Conservation (phyloP, 139 green algal species). For the Monoraphidium neglectum region DNA sequence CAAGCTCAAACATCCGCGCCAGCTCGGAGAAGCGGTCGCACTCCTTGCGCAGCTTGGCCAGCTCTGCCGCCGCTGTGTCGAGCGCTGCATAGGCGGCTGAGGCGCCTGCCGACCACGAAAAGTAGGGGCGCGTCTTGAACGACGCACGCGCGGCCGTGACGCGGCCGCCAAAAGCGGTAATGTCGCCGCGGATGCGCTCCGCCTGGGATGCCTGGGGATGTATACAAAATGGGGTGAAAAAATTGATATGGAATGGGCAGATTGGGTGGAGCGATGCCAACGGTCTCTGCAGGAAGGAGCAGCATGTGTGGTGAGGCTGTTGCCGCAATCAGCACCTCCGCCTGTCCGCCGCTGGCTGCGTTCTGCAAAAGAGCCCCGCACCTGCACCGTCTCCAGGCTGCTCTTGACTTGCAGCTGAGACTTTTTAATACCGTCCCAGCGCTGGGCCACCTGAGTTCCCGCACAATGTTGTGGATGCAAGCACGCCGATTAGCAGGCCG, state of each 20-base stretch:
- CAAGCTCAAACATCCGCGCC: slow-evolving; percentile 86
- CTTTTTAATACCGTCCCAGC: slow-evolving; percentile 79
- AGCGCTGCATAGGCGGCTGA: slow-evolving; percentile 65
- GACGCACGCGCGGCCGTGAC: slow-evolving; percentile 52
- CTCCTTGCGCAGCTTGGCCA: slow-evolving; percentile 52
- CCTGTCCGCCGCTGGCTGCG: no score
- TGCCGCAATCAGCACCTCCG: no score
- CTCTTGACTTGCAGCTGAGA: slow-evolving; percentile 66
- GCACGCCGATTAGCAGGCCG: no score
- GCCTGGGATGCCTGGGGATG: slow-evolving; percentile 45
- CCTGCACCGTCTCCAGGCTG: slow-evolving; percentile 71
- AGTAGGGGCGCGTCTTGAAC: slow-evolving; percentile 64
- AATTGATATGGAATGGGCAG: no score
- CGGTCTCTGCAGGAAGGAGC: no score
- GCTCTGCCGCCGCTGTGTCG: slow-evolving; percentile 61
- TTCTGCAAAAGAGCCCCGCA: background rate
- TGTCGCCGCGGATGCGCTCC: slow-evolving; percentile 72
- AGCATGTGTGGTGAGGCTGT: no score
- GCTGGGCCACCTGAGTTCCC: slow-evolving; percentile 8
- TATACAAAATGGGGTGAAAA: no score
- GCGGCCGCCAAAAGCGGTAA: slow-evolving; percentile 53
- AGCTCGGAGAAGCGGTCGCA: slow-evolving; percentile 57
- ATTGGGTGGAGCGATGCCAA: no score
- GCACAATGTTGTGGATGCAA: no score
- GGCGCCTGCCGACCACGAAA: slow-evolving; percentile 65